Conservation (phyloP, 208 protist genomes). For the Blastocrithidia nonstop region DNA sequence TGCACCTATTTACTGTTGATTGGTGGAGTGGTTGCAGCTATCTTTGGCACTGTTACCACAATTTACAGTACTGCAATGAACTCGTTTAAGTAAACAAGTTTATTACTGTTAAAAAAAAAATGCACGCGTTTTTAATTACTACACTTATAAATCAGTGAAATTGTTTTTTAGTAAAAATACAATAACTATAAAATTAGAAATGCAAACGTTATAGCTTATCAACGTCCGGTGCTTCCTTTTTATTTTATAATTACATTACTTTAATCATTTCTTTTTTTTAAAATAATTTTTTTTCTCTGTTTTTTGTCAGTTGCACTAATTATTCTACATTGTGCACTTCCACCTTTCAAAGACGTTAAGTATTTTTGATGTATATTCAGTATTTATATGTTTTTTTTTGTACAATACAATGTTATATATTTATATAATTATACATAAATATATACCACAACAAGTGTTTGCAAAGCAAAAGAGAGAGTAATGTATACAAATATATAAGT, state of each 20-base stretch:
- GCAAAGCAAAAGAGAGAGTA: background rate
- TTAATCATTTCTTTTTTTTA: background rate
- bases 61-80: conserved; percentile 20
- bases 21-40: conserved; percentile 17
- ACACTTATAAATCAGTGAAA: background rate
- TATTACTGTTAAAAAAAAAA: background rate
- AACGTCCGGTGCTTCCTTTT: no score
- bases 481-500: background rate
- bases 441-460: conserved; percentile 1
- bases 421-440: background rate
- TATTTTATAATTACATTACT: background rate
- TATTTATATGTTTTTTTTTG: conserved; percentile 1
- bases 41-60: conserved; percentile 18
- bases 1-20: conserved; percentile 32
- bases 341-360: background rate
- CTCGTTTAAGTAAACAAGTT: conserved; percentile 12
- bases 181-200: no score
- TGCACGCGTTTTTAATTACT: background rate
- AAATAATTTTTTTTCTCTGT: background rate
- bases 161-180: no score
- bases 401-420: background rate
- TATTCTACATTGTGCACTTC: background rate
- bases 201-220: no score
- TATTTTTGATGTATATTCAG: conserved; percentile 2
- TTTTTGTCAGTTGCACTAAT: background rate